Conservation (phyloP, 176 grass and related monocot genomes). For the Oryza australiensis region DNA sequence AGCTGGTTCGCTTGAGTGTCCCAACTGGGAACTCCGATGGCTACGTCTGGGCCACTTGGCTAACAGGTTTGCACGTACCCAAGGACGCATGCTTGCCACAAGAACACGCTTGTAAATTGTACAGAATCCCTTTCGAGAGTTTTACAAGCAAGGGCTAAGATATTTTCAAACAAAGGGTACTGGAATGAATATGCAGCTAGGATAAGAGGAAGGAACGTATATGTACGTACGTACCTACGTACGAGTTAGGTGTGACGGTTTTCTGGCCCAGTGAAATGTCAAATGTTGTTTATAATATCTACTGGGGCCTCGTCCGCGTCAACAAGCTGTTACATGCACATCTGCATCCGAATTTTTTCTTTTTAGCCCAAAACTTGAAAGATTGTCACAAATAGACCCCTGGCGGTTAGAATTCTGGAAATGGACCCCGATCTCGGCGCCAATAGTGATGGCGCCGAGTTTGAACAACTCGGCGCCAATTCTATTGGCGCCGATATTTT, state of each 20-base stretch:
- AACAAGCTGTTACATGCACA: no score
- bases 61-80: background rate
- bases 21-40: constrained; percentile 33
- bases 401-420: no score
- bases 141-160: constrained; percentile 42
- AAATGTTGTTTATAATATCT: background rate
- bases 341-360: no score
- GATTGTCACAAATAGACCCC: no score
- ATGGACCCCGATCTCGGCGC: no score
- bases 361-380: no score
- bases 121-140: constrained; percentile 6
- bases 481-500: no score
- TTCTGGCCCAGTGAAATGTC: background rate
- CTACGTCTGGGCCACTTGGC: constrained; percentile 11
- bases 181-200: background rate
- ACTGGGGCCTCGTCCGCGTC: background rate
- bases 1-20: constrained; percentile 23
- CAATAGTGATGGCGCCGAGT: no score
- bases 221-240: background rate
- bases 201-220: no score
- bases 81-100: background rate
- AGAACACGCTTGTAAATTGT: constrained; percentile 12
- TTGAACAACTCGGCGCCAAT: no score
- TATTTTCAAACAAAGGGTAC: constrained; percentile 11
- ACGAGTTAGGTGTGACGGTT: background rate